Evolutionary conservation across 331 rosid species (phyloP).

Genomic region (Cydonia oblonga): DNA sequence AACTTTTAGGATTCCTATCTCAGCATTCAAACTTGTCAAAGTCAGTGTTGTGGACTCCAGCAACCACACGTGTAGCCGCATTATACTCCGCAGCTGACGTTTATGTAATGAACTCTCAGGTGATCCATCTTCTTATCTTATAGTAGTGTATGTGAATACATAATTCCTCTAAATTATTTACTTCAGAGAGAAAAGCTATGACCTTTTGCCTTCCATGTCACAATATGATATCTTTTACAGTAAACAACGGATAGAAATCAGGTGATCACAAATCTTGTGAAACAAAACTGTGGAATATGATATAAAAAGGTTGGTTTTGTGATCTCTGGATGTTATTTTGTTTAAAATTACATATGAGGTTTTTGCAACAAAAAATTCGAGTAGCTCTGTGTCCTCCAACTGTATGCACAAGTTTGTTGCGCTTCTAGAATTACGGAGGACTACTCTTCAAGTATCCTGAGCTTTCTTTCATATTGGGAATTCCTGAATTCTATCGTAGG

Average conservation of each 20-base stretch:
- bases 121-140: slow-evolving; percentile 14
- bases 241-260: neutral
- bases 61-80: slow-evolving; percentile 81
- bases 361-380: neutral
- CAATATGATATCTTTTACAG: neutral
- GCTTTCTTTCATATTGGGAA: neutral
- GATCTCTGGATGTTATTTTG: neutral
- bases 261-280: neutral
- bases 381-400: neutral
- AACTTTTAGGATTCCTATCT: slow-evolving; percentile 46
- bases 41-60: slow-evolving; percentile 81
- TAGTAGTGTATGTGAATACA: neutral
- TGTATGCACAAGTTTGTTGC: neutral
- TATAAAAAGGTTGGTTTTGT: neutral
- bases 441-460: no score
- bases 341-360: neutral
- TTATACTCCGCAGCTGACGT: slow-evolving; percentile 94
- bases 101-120: slow-evolving; percentile 92
- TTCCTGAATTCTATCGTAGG: neutral
- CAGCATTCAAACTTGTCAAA: slow-evolving; percentile 72
- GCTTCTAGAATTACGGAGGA: no score
- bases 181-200: no score
- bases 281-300: neutral
- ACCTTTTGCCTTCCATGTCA: neutral
- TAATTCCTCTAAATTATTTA: neutral